Conservation (phyloP, 2,329 filamentous ascomycete species). For the Alternaria gansuensis region DNA sequence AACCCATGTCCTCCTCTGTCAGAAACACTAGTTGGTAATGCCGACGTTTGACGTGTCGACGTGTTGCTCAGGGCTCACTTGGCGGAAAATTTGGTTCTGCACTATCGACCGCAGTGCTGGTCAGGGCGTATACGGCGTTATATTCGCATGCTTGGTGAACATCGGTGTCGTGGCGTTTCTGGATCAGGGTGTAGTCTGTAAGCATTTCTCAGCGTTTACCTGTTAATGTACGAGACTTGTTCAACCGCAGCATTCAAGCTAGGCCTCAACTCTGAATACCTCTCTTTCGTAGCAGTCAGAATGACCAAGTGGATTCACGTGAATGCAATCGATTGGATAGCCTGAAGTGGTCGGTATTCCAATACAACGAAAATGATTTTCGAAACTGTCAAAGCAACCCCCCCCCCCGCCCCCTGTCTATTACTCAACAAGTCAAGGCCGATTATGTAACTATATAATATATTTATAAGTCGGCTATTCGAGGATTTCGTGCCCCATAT, state of each 20-base stretch:
- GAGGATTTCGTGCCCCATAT: not conserved
- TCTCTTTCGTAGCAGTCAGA: not conserved
- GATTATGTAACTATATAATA: not conserved
- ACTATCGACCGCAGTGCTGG: slow-evolving; percentile 37
- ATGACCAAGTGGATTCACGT: not conserved
- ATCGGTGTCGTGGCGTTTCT: slow-evolving; percentile 15
- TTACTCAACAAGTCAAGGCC: not conserved
- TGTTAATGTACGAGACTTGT: not conserved
- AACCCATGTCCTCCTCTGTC: slow-evolving; percentile 25
- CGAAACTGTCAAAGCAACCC: not conserved
- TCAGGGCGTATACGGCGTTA: slow-evolving; percentile 27
- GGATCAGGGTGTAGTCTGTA: not conserved
- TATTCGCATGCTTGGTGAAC: slow-evolving; percentile 2
- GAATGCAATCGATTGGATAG: not conserved
- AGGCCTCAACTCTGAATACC: slow-evolving; percentile 1
- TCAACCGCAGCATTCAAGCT: not conserved
- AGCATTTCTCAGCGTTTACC: not conserved
- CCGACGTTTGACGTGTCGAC: not conserved
- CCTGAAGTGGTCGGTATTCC: not conserved
- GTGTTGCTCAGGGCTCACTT: slow-evolving; percentile 1
- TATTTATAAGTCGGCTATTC: not conserved
- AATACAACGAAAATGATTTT: not conserved
- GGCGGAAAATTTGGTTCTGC: slow-evolving; percentile 9
- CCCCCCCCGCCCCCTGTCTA: no score
- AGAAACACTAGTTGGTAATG: slow-evolving; percentile 28